A percentile compares a stretch with the other conserved stretches of the same genome.
phyloP scores from a whole-genome alignment of 306 rosid species.

The Acacia acuminata region DNA sequence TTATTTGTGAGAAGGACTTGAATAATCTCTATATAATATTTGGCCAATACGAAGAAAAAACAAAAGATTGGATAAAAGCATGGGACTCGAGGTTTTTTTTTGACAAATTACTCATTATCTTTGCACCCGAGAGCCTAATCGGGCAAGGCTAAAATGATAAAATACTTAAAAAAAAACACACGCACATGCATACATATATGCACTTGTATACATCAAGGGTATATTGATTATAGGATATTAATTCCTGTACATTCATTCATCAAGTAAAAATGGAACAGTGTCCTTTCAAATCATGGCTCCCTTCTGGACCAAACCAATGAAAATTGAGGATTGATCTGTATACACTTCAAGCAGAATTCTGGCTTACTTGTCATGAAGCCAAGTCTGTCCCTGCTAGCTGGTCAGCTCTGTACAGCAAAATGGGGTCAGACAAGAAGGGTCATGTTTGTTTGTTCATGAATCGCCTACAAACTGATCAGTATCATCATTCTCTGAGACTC shows the following conservation, averaged over 20 bases:
- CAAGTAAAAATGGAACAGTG: neutral
- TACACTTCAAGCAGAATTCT: conserved; percentile 18
- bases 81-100: neutral
- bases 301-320: conserved; percentile 40
- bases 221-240: neutral
- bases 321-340: conserved; percentile 44
- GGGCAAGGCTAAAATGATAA: neutral
- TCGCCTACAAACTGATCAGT: neutral
- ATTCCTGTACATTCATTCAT: conserved; percentile 1
- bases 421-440: neutral
- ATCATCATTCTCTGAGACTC: conserved; percentile 20
- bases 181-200: neutral
- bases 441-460: neutral
- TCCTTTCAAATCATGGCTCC: neutral
- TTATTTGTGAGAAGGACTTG: too few relatives aligned
- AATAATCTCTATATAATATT: too few relatives aligned
- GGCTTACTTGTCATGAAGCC: neutral
- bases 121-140: neutral
- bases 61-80: neutral
- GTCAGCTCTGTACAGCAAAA: conserved; percentile 44
- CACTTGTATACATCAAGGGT: neutral
- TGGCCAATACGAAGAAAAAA: neutral
- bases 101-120: neutral
- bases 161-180: neutral
- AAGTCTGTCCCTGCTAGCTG: conserved; percentile 4